Conservation (phyloP, 2,329 filamentous ascomycete species). For the Erysiphe neolycopersici region DNA sequence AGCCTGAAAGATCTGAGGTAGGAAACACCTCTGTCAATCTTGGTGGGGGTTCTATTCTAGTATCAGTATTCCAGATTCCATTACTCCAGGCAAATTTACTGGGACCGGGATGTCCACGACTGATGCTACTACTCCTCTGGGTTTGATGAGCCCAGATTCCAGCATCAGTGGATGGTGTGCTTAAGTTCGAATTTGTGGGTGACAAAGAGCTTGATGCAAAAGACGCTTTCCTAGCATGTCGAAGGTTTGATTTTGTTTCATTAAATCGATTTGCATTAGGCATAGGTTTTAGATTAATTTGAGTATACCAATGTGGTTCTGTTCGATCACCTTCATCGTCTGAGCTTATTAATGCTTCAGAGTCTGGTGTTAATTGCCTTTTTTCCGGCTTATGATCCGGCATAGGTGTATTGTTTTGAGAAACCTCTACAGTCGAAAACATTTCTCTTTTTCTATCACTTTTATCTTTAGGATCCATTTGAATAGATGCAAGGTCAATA, state of each 20-base stretch:
- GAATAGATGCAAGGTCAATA: not conserved
- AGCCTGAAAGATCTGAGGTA: constrained; percentile 36
- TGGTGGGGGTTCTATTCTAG: constrained; percentile 49
- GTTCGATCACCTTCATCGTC: constrained; percentile 63
- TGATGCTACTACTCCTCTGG: constrained; percentile 16
- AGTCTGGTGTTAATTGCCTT: constrained; percentile 73
- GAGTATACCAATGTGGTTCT: constrained; percentile 21
- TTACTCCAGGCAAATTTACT: constrained; percentile 44
- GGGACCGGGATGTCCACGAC: constrained; percentile 18
- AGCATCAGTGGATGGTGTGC: constrained; percentile 45
- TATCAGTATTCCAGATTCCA: constrained; percentile 57
- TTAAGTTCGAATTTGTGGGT: constrained; percentile 54
- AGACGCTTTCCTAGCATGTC: constrained; percentile 46
- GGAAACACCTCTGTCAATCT: constrained; percentile 48
- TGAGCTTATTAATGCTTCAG: constrained; percentile 75
- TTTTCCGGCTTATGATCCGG: not conserved
- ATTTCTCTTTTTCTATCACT: not conserved
- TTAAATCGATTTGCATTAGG: constrained; percentile 68
- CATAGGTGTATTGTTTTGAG: constrained; percentile 20
- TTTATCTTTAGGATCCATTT: not conserved
- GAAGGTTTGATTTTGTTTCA: constrained; percentile 40
- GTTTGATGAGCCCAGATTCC: constrained; percentile 28
- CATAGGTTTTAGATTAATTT: constrained; percentile 30
- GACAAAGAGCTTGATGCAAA: constrained; percentile 54
- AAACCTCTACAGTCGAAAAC: constrained; percentile 15